Conservation (phyloP, 352 stramenopile genomes). For the Globisporangium orthogonon region DNA sequence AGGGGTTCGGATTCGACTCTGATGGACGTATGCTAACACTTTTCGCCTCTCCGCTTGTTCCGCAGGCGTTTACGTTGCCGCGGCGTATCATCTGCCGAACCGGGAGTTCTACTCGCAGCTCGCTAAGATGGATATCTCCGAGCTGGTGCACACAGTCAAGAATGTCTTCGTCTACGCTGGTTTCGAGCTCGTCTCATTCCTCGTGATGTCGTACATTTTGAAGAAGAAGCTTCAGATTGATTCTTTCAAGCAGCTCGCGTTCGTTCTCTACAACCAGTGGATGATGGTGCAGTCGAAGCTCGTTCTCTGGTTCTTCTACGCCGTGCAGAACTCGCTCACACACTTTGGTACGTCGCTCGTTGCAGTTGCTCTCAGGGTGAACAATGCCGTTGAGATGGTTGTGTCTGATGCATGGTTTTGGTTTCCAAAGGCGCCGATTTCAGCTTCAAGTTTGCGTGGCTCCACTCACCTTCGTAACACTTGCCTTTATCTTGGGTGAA, state of each 20-base stretch:
- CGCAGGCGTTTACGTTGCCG: conserved; percentile 21
- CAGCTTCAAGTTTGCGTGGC: no score
- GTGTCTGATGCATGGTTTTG: no score
- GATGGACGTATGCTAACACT: no score
- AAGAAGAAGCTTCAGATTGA: conserved; percentile 21
- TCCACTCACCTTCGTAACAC: no score
- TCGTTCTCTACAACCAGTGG: conserved; percentile 21
- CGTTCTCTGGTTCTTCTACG: conserved; percentile 14
- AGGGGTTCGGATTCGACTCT: no score
- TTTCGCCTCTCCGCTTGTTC: background rate
- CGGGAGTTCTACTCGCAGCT: conserved; percentile 25
- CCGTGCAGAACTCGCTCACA: conserved; percentile 17
- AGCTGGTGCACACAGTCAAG: conserved; percentile 16
- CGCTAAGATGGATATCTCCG: conserved; percentile 5
- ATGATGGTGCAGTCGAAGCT: conserved; percentile 20
- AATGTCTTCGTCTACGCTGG: conserved; percentile 31
- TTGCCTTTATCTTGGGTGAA: no score
- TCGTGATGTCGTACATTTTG: conserved; percentile 19
- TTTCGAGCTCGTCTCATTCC: conserved; percentile 29
- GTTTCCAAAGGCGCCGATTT: no score
- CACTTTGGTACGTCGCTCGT: conserved; percentile 16
- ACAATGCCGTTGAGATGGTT: no score
- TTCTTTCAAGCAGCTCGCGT: conserved; percentile 21
- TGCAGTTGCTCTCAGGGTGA: no score
- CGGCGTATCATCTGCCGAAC: conserved; percentile 25